phyloP scores from a whole-genome alignment of 805 yeast genomes.

The Phaffomyces opuntiae region DNA sequence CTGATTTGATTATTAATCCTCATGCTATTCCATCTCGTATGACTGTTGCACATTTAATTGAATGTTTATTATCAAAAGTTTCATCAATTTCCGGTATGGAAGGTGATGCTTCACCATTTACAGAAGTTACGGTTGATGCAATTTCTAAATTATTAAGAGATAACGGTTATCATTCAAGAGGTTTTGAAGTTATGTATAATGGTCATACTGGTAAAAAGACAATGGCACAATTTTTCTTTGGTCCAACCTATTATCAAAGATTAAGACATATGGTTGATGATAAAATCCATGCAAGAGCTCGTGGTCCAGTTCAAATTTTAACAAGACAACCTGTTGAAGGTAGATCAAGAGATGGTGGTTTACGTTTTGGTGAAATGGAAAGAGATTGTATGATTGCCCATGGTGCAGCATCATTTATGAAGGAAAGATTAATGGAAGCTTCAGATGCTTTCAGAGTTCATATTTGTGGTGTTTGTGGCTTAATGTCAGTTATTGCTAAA shows the following conservation, averaged over 20 bases:
- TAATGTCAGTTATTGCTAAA: constrained; percentile 96
- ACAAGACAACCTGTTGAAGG: constrained; percentile 99
- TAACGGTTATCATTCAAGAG: constrained; percentile 96
- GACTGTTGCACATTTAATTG: constrained; percentile 99
- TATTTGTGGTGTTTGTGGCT: constrained; percentile 96
- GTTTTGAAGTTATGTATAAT: constrained; percentile 96
- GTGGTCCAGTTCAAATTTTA: constrained; percentile 97
- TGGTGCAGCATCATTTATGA: constrained; percentile 97
- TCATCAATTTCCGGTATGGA: constrained; percentile 92
- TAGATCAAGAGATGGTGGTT: constrained; percentile 98
- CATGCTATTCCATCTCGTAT: constrained; percentile 99
- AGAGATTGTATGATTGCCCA: constrained; percentile 99
- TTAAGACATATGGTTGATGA: constrained; percentile 99
- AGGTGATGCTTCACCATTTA: constrained; percentile 99
- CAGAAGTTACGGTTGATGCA: constrained; percentile 97
- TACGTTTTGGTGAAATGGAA: constrained; percentile 99
- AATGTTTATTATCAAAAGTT: constrained; percentile 92
- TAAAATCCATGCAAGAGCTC: constrained; percentile 97
- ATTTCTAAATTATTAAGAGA: constrained; percentile 87
- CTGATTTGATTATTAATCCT: constrained; percentile 95
- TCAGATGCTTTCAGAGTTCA: constrained; percentile 98
- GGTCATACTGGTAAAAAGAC: constrained; percentile 98
- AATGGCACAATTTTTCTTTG: constrained; percentile 97
- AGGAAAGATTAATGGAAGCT: constrained; percentile 97
- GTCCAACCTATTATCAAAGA: constrained; percentile 99